Conservation (phyloP, 257 asterid genomes). For the Knoxia roxburghii region DNA sequence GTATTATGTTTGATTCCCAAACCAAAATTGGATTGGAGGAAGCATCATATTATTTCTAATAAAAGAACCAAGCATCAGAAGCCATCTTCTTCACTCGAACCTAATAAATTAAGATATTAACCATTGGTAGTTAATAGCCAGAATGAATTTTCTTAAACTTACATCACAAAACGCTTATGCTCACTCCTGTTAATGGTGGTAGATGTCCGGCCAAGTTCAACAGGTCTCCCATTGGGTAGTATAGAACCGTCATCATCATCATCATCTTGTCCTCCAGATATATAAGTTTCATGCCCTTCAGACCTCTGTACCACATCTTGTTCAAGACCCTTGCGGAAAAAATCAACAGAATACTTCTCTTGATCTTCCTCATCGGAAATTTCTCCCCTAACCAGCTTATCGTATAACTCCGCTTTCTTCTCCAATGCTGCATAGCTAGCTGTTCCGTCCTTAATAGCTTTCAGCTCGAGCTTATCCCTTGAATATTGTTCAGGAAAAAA, state of each 20-base stretch:
- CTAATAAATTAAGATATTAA: slow-evolving; percentile 2
- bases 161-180: slow-evolving; percentile 88
- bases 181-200: slow-evolving; percentile 59
- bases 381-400: slow-evolving; percentile 79
- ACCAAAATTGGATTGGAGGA: too few relatives aligned
- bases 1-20: too few relatives aligned
- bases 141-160: slow-evolving; percentile 21
- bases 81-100: not conserved
- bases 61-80: too few relatives aligned
- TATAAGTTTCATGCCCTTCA: slow-evolving; percentile 26
- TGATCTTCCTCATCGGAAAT: slow-evolving; percentile 84
- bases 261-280: slow-evolving; percentile 32
- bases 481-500: slow-evolving; percentile 13
- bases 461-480: slow-evolving; percentile 94
- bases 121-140: slow-evolving; percentile 7
- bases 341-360: slow-evolving; percentile 94
- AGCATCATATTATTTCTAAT: too few relatives aligned
- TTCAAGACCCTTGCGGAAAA: slow-evolving; percentile 70
- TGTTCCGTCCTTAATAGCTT: slow-evolving; percentile 84
- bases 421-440: slow-evolving; percentile 92
- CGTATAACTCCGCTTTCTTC: slow-evolving; percentile 74
- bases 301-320: slow-evolving; percentile 31
- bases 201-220: slow-evolving; percentile 55
- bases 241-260: slow-evolving; percentile 38
- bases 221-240: slow-evolving; percentile 36